These are phyloP conservation scores for Carpinus viminea DNA, from an alignment of 306 rosid genomes.

Conservation along the genomic window DNA sequence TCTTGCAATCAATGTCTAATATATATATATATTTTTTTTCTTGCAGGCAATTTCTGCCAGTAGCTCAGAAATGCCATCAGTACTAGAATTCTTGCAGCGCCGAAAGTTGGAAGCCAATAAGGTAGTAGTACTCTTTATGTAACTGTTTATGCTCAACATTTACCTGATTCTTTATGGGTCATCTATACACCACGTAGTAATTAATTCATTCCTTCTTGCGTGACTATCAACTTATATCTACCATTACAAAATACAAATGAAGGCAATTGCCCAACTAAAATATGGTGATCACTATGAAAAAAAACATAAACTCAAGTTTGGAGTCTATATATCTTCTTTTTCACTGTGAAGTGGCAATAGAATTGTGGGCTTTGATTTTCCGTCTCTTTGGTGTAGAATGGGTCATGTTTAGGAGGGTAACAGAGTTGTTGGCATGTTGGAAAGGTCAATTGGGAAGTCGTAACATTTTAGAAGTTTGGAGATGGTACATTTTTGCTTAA, in stretches of 20 bases:
- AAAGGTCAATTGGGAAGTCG: no score
- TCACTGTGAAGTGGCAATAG: no score
- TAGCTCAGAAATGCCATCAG: constrained; percentile 91
- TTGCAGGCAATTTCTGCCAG: constrained; percentile 91
- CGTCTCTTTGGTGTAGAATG: no score
- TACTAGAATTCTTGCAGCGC: constrained; percentile 93
- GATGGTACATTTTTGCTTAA: no score
- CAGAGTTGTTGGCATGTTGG: no score
- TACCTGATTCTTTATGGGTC: constrained; percentile 1
- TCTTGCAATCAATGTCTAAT: constrained; percentile 22
- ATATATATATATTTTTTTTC: constrained; percentile 2
- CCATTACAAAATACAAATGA: constrained; percentile 3
- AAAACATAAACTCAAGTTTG: neutral
- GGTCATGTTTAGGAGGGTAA: no score
- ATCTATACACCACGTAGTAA: constrained; percentile 9
- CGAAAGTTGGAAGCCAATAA: constrained; percentile 79
- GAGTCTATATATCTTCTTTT: no score
- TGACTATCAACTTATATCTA: neutral
- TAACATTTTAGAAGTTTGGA: no score
- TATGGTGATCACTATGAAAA: neutral
- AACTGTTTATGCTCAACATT: constrained; percentile 1
- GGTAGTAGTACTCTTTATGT: constrained; percentile 42
- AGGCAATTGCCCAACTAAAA: constrained; percentile 2
- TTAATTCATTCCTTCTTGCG: neutral
- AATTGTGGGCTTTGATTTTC: no score